Percentiles rank a stretch among this genome's conserved stretches.
phyloP scores from a whole-genome alignment of 768 basidiomycete genomes.

The Serendipita indica region DNA sequence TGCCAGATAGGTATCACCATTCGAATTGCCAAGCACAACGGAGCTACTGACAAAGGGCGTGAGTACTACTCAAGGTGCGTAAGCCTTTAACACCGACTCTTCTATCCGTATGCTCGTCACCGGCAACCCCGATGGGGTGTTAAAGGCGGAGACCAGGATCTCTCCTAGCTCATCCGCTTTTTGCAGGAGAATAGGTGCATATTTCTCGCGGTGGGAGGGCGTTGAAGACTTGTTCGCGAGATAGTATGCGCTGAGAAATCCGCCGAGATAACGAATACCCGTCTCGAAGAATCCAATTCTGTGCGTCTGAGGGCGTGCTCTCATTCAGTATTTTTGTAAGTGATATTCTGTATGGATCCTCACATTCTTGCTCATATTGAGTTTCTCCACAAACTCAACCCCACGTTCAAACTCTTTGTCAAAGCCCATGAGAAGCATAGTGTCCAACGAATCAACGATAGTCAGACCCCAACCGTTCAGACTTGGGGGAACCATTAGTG shows the following conservation, averaged over 20 bases:
- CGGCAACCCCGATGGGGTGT: conserved; percentile 14
- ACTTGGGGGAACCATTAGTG: neutral
- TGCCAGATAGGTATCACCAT: conserved; percentile 7
- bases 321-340: neutral
- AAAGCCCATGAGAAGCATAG: conserved; percentile 28
- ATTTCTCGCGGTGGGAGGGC: neutral
- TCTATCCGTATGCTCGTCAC: neutral
- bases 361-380: conserved; percentile 14
- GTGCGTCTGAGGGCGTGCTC: neutral
- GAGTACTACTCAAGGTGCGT: neutral
- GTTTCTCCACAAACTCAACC: conserved; percentile 19
- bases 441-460: conserved; percentile 32
- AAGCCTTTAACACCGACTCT: neutral
- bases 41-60: neutral
- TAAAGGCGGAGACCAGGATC: conserved; percentile 12
- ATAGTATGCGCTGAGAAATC: conserved; percentile 19
- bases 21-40: neutral
- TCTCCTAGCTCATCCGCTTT: conserved; percentile 12
- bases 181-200: conserved; percentile 13
- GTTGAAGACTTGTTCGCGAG: neutral
- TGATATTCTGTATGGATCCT: neutral
- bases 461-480: conserved; percentile 23
- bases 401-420: conserved; percentile 29
- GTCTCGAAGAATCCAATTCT: conserved; percentile 23
- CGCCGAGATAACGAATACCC: conserved; percentile 36